phyloP scores from a whole-genome alignment of 2,329 filamentous ascomycete species.

The Emergomyces orientalis region DNA sequence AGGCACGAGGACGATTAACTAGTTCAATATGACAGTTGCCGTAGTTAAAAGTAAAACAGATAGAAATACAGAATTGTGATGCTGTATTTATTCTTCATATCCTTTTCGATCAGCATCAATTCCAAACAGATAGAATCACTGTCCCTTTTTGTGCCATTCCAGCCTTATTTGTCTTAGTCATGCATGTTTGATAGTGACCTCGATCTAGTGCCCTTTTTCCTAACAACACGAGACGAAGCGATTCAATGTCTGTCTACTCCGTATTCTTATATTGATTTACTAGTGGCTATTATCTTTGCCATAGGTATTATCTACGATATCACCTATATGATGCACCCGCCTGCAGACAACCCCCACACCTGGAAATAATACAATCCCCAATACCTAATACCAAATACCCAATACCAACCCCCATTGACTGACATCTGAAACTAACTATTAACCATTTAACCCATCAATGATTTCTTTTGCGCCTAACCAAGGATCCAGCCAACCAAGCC shows the following conservation, averaged over 20 bases:
- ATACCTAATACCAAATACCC: not conserved
- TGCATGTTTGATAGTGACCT: not conserved
- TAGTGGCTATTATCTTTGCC: not conserved
- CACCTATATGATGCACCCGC: not conserved
- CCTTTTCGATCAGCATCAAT: too few species aligned
- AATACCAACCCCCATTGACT: not conserved
- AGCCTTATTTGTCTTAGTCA: not conserved
- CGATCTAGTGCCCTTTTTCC: not conserved
- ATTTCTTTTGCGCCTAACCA: conserved; percentile 1
- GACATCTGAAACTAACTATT: too few species aligned
- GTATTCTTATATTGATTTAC: too few species aligned
- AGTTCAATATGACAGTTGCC: not conserved
- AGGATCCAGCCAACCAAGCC: conserved; percentile 1
- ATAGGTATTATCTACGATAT: not conserved
- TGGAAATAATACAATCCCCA: not conserved
- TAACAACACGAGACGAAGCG: not conserved
- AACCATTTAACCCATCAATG: not conserved
- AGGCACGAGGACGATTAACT: not conserved
- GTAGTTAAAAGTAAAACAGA: not conserved
- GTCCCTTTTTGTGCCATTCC: not conserved
- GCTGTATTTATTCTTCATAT: not conserved
- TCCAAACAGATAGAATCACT: too few species aligned
- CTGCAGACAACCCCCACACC: not conserved
- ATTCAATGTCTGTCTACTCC: not conserved
- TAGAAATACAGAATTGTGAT: too few species aligned